phyloP scores from a whole-genome alignment of 2,329 filamentous ascomycete genomes.

The Claviceps sp. region DNA sequence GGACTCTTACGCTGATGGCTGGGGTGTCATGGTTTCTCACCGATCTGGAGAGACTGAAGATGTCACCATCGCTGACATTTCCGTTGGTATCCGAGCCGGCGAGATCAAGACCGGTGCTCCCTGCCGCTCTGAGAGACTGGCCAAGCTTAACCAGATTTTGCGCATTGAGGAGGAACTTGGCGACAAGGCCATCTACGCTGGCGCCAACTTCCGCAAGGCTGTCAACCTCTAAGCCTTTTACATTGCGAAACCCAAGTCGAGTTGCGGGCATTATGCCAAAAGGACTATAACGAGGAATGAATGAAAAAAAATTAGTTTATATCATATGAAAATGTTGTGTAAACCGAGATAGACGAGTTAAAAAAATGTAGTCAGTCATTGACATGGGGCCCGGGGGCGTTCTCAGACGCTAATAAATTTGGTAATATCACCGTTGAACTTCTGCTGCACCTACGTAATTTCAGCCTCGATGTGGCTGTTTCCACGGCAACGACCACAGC shows the following conservation, averaged over 20 bases:
- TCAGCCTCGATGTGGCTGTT: constrained; percentile 5
- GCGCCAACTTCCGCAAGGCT: constrained; percentile 78
- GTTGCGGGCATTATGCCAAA: background rate
- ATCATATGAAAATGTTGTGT: background rate
- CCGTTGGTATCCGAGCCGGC: constrained; percentile 87
- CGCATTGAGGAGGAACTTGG: constrained; percentile 99
- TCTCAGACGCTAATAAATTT: too few relatives aligned
- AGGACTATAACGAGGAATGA: constrained; percentile 1
- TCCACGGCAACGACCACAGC: constrained; percentile 7
- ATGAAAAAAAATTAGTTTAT: background rate
- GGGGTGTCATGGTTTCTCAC: constrained; percentile 99
- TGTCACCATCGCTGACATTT: constrained; percentile 97
- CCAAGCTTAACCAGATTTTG: constrained; percentile 99
- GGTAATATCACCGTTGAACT: too few relatives aligned
- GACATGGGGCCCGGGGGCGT: too few relatives aligned
- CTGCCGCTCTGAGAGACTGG: constrained; percentile 90
- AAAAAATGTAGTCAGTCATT: background rate
- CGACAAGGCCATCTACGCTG: constrained; percentile 80
- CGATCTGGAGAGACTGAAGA: constrained; percentile 98
- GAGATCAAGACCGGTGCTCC: constrained; percentile 99
- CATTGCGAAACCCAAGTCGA: background rate
- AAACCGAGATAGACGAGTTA: background rate
- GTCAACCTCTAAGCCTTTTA: constrained; percentile 62
- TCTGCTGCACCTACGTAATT: background rate
- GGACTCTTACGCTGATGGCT: constrained; percentile 88